A percentile compares a stretch with the other conserved stretches of the same genome.
phyloP scores from a whole-genome alignment of 352 stramenopile genomes.

The Globisporangium irregulare region DNA sequence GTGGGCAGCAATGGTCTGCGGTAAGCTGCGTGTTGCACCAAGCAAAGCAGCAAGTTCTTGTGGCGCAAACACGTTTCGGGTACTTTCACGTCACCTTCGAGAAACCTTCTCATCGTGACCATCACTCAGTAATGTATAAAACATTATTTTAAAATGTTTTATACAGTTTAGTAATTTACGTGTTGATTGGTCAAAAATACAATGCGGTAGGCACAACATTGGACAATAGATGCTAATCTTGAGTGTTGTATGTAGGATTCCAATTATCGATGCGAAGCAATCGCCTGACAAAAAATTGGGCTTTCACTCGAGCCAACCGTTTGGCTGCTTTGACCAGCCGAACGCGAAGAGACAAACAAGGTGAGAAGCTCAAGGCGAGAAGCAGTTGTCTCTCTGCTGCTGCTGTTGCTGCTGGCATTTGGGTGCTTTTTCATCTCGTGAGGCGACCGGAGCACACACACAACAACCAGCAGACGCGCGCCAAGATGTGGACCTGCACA shows the following conservation, averaged over 20 bases:
- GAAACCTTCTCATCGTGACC: not conserved
- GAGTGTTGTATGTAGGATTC: not conserved
- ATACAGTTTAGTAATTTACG: not conserved
- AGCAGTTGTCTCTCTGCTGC: not conserved
- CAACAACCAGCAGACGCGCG: not conserved
- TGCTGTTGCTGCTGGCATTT: not conserved
- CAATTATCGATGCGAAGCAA: not conserved
- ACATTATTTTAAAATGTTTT: not conserved
- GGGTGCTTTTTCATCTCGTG: constrained; percentile 1
- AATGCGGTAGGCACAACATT: not conserved
- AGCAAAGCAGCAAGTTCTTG: constrained; percentile 4
- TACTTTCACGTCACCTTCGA: constrained; percentile 20
- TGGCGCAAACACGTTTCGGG: constrained; percentile 17
- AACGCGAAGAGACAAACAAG: constrained; percentile 4
- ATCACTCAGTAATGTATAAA: not conserved
- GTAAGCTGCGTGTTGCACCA: constrained; percentile 12
- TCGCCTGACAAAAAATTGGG: not conserved
- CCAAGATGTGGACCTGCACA: constrained; percentile 75
- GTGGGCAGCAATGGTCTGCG: not conserved
- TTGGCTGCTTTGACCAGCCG: constrained; percentile 2
- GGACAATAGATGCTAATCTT: not conserved
- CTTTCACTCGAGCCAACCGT: constrained; percentile 9
- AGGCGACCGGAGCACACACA: not conserved
- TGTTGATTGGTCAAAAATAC: constrained; percentile 3
- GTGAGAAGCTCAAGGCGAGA: not conserved